Evolutionary conservation across 2,329 filamentous ascomycete species (phyloP).

Genomic region (Diplodia intermedia): DNA sequence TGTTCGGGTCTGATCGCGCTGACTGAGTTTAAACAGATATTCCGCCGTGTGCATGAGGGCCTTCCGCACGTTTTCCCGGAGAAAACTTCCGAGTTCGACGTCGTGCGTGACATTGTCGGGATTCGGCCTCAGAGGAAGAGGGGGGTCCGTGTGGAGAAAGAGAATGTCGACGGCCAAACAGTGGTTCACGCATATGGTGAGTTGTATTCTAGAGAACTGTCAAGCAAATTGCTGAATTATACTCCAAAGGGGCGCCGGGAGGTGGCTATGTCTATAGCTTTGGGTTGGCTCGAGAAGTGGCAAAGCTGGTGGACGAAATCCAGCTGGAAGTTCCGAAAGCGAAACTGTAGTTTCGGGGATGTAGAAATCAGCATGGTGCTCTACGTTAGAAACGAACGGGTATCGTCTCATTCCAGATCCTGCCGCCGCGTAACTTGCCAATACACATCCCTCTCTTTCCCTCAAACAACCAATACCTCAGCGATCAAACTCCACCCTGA

Average conservation of each 20-base stretch:
- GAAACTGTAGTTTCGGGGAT: neutral
- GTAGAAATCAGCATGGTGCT: neutral
- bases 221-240: neutral
- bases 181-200: constrained; percentile 42
- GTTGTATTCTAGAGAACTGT: neutral
- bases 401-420: neutral
- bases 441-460: too few species aligned
- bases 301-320: constrained; percentile 3
- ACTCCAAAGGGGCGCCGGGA: neutral
- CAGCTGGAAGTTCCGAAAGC: neutral
- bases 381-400: neutral
- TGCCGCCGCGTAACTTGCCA: too few species aligned
- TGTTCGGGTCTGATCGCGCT: neutral
- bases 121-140: constrained; percentile 36
- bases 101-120: constrained; percentile 40
- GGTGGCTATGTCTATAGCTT: constrained; percentile 6
- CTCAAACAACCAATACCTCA: too few species aligned
- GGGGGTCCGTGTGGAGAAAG: constrained; percentile 41
- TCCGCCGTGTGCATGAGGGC: constrained; percentile 36
- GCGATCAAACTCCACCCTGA: too few species aligned
- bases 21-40: constrained; percentile 24
- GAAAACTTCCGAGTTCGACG: constrained; percentile 33
- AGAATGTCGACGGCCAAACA: constrained; percentile 41
- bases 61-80: constrained; percentile 36
- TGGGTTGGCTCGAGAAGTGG: neutral